phyloP scores from a whole-genome alignment of 176 grass and related monocot genomes.

The Secale cereale region DNA sequence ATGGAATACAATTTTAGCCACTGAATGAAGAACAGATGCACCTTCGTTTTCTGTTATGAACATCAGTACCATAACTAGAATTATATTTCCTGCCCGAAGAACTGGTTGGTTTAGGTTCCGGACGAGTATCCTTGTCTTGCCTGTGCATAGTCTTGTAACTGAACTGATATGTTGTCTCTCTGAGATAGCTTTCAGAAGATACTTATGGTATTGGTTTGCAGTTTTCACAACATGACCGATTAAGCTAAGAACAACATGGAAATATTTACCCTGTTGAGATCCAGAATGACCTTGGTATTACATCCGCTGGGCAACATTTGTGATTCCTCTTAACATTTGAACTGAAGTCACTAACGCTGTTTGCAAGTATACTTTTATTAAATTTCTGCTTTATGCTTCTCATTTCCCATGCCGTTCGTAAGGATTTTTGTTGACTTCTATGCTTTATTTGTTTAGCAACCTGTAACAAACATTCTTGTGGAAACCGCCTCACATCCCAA shows the following conservation, averaged over 20 bases:
- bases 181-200: not conserved
- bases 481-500: constrained; percentile 19
- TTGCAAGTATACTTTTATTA: not conserved
- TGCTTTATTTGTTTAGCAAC: not conserved
- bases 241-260: not conserved
- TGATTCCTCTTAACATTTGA: constrained; percentile 1
- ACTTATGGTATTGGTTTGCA: not conserved
- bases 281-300: constrained; percentile 5
- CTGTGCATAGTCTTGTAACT: not conserved
- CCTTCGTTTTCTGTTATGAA: not conserved
- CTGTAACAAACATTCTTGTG: not conserved
- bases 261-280: not conserved
- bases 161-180: not conserved
- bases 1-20: not conserved
- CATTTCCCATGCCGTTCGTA: not conserved
- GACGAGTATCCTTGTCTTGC: not conserved
- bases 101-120: not conserved
- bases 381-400: not conserved
- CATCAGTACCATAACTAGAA: not conserved
- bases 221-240: not conserved
- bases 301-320: not conserved
- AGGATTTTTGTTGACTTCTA: not conserved
- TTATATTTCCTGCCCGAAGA: constrained; percentile 8
- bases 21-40: not conserved
- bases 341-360: not conserved